phyloP scores from a whole-genome alignment of 345 rosid genomes.

The Raphanus raphanistrum region DNA sequence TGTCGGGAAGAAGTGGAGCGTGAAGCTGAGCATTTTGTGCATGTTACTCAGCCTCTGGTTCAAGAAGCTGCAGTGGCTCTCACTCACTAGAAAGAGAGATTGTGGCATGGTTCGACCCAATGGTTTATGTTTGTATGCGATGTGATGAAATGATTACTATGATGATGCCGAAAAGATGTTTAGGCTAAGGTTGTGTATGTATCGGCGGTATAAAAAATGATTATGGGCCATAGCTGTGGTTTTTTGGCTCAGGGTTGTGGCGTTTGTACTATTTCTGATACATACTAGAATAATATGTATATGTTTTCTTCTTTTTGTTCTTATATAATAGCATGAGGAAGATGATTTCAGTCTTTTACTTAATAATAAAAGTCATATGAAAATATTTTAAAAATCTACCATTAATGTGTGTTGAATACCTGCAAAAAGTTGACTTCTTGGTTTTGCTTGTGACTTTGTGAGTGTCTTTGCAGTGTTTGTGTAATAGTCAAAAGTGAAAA shows the following conservation, averaged over 20 bases:
- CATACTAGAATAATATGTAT: not conserved
- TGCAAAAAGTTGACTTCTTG: not conserved
- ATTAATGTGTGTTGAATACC: not conserved
- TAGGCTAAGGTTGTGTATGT: constrained; percentile 18
- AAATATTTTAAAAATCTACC: not conserved
- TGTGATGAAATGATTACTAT: not conserved
- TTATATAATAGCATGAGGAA: not conserved
- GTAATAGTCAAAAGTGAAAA: not conserved
- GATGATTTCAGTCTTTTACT: not conserved
- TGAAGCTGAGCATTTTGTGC: constrained; percentile 85
- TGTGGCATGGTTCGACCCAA: not conserved
- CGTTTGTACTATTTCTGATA: not conserved
- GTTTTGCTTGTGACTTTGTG: not conserved
- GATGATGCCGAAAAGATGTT: constrained; percentile 14
- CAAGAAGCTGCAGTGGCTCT: constrained; percentile 79
- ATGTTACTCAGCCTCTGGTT: constrained; percentile 66
- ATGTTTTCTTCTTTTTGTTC: not conserved
- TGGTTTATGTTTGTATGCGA: constrained; percentile 20
- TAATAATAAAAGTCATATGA: not conserved
- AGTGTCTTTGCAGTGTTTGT: not conserved
- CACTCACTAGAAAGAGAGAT: constrained; percentile 43
- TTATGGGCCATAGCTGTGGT: constrained; percentile 22
- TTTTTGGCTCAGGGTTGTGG: constrained; percentile 11
- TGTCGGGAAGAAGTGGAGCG: constrained; percentile 92
- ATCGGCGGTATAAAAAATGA: not conserved